These are phyloP conservation scores for Huntiella moniliformis DNA, from an alignment of 2,329 filamentous ascomycete species.

Conservation along the genomic window DNA sequence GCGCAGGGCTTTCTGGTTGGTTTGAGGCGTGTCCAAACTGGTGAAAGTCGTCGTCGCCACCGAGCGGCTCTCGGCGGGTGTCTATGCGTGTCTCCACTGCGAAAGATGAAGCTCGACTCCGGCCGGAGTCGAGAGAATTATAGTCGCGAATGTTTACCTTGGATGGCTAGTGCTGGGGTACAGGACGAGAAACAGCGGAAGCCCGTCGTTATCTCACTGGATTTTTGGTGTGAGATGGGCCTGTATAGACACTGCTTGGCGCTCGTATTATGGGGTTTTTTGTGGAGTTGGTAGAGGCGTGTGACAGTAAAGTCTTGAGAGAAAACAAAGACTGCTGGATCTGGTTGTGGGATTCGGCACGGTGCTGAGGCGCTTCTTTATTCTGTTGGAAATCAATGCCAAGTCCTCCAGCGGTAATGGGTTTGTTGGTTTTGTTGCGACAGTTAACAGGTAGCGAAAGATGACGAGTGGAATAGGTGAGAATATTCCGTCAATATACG, in stretches of 20 bases:
- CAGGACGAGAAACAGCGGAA: background rate
- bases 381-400: no score
- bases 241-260: background rate
- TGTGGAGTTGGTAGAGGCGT: no score
- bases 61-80: constrained; percentile 12
- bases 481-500: no score
- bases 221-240: constrained; percentile 3
- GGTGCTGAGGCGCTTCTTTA: no score
- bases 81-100: constrained; percentile 11
- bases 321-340: no score
- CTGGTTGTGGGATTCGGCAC: no score
- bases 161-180: background rate
- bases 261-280: no score
- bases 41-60: constrained; percentile 12
- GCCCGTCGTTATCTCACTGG: background rate
- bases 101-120: constrained; percentile 11
- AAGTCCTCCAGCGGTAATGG: no score
- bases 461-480: no score
- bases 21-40: constrained; percentile 11
- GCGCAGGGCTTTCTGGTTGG: constrained; percentile 11
- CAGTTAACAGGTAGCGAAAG: no score
- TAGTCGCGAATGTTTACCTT: constrained; percentile 6
- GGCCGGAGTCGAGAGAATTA: constrained; percentile 8
- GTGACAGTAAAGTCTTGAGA: no score
- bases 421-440: no score